These are phyloP conservation scores for Trebouxiophyceae sp. DNA, from an alignment of 163 green algal species.

Conservation along the genomic window DNA sequence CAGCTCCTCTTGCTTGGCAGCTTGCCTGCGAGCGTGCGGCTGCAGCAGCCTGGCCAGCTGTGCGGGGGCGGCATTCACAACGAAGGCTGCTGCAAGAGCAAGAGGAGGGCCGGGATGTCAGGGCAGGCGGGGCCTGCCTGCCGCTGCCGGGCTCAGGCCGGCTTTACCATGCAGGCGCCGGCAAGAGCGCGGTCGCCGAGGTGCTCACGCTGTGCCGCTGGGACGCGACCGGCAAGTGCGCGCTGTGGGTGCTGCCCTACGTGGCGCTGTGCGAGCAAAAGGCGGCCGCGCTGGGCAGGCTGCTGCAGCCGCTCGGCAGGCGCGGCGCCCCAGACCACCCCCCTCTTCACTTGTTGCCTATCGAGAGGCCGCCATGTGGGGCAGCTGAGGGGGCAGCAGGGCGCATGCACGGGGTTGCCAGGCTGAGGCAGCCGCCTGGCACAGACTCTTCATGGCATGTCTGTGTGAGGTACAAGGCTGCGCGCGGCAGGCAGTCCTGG, in stretches of 20 bases:
- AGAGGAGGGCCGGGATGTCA: neutral
- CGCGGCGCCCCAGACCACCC: no score
- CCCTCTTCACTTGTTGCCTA: no score
- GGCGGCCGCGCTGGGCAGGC: conserved; percentile 50
- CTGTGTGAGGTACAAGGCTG: no score
- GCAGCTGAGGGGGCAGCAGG: no score
- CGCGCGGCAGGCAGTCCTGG: no score
- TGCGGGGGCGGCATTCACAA: neutral
- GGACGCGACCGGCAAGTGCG: conserved; percentile 16
- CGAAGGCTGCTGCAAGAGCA: neutral
- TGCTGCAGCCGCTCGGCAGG: conserved; percentile 58
- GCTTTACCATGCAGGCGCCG: neutral
- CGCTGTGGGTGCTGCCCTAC: conserved; percentile 88
- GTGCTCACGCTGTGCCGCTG: conserved; percentile 75
- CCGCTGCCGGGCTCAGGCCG: no score
- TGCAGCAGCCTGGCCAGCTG: conserved; percentile 67
- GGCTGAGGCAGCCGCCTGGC: no score
- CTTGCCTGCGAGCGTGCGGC: no score
- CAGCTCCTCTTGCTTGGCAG: no score
- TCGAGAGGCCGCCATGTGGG: no score
- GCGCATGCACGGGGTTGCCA: no score
- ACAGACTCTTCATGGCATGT: no score
- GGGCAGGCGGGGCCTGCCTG: neutral
- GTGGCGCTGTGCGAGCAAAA: conserved; percentile 84
- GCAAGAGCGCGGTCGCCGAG: conserved; percentile 67